Percentiles rank a stretch among this genome's conserved stretches.
phyloP scores from a whole-genome alignment of 192 early-diverging fungal genomes.

The Pilobolus umbonatus region DNA sequence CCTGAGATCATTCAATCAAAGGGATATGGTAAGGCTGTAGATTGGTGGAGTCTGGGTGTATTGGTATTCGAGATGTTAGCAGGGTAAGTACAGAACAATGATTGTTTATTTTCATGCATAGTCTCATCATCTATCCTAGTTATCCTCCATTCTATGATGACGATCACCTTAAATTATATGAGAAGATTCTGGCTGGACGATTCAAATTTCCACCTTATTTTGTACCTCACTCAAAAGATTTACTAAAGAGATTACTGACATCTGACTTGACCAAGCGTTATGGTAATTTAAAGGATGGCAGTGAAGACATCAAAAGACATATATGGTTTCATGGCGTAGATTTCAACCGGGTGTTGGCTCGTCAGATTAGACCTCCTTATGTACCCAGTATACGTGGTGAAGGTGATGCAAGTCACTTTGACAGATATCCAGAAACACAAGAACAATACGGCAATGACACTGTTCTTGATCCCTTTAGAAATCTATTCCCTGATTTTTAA shows the following conservation, averaged over 20 bases:
- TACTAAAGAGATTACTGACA: constrained; percentile 65
- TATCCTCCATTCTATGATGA: constrained; percentile 93
- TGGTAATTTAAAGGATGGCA: constrained; percentile 71
- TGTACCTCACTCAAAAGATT: constrained; percentile 68
- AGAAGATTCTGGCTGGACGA: constrained; percentile 82
- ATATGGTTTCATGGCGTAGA: constrained; percentile 62
- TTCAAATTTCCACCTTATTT: constrained; percentile 70
- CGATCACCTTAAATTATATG: constrained; percentile 88
- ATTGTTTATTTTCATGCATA: background rate
- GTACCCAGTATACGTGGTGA: constrained; percentile 51
- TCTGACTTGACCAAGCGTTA: constrained; percentile 72
- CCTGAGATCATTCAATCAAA: constrained; percentile 90
- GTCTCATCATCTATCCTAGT: constrained; percentile 25
- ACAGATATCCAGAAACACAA: constrained; percentile 47
- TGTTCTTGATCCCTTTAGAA: constrained; percentile 27
- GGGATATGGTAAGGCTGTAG: constrained; percentile 89
- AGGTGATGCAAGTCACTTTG: constrained; percentile 53
- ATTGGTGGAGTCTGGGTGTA: constrained; percentile 95
- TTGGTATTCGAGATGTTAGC: constrained; percentile 95
- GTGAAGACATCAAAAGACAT: constrained; percentile 61
- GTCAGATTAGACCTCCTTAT: constrained; percentile 52
- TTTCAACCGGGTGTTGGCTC: constrained; percentile 52
- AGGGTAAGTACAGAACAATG: constrained; percentile 37
- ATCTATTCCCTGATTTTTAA: constrained; percentile 49
- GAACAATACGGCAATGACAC: constrained; percentile 42